Percentiles rank a stretch among this genome's conserved stretches.
These are phyloP conservation scores for Galeopsis tetrahit DNA, from an alignment of 257 asterid genomes.

Conservation along the genomic window DNA sequence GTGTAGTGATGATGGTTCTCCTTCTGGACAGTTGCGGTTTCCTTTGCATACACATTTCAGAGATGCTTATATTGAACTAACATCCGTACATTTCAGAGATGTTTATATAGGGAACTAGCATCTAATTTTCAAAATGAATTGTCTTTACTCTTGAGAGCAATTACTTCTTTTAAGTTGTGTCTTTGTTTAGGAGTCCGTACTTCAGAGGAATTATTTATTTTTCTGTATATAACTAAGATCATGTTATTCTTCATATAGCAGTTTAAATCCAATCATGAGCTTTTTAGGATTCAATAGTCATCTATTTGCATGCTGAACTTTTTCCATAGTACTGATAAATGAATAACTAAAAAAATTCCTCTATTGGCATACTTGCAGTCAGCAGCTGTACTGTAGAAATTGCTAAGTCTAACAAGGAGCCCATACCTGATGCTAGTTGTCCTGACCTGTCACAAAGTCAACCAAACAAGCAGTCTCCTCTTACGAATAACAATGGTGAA, in stretches of 20 bases:
- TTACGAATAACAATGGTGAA: constrained; percentile 34
- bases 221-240: neutral
- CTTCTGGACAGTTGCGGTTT: no score
- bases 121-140: no score
- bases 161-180: neutral
- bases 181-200: neutral
- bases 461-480: constrained; percentile 35
- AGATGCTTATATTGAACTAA: no score
- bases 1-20: no score
- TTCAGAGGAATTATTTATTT: neutral
- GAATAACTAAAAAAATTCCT: constrained; percentile 20
- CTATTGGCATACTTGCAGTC: constrained; percentile 48
- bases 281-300: constrained; percentile 13
- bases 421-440: constrained; percentile 35
- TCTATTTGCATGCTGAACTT: constrained; percentile 13
- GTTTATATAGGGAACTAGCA: no score
- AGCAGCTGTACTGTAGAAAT: constrained; percentile 41
- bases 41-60: no score
- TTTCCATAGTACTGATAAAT: constrained; percentile 7
- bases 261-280: constrained; percentile 16
- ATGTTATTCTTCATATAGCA: constrained; percentile 21
- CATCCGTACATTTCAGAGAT: no score
- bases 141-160: neutral
- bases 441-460: constrained; percentile 46
- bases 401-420: constrained; percentile 42